Conservation (phyloP, 345 rosid genomes). For the Gossypium australe region DNA sequence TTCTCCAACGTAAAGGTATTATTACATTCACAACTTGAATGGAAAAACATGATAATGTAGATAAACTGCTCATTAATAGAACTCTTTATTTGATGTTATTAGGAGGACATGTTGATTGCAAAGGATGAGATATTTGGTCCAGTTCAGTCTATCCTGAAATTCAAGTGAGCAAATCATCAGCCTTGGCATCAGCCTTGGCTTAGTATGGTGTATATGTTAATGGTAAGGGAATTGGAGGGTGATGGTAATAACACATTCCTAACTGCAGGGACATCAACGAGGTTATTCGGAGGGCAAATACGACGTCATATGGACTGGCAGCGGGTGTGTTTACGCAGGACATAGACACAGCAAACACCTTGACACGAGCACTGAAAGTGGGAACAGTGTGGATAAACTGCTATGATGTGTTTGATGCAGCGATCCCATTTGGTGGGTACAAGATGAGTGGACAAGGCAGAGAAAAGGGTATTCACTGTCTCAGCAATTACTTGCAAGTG, state of each 20-base stretch:
- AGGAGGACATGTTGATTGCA: slow-evolving; percentile 72
- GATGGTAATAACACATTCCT: background rate
- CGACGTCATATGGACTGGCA: slow-evolving; percentile 42
- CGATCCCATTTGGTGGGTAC: slow-evolving; percentile 70
- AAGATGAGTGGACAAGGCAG: slow-evolving; percentile 72
- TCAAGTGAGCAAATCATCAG: slow-evolving; percentile 40
- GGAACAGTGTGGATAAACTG: slow-evolving; percentile 70
- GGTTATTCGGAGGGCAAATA: slow-evolving; percentile 47
- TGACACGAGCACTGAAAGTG: slow-evolving; percentile 48
- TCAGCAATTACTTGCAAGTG: slow-evolving; percentile 60
- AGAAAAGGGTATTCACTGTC: slow-evolving; percentile 58
- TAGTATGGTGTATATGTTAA: background rate
- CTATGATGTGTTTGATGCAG: slow-evolving; percentile 61
- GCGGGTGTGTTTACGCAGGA: slow-evolving; percentile 62
- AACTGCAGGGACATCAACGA: slow-evolving; percentile 47
- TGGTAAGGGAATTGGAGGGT: background rate
- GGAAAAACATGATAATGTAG: background rate
- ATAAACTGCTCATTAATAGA: background rate
- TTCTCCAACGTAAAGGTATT: slow-evolving; percentile 62
- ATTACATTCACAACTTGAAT: background rate
- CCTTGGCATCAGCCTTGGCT: background rate
- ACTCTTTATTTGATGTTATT: background rate
- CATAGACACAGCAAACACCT: slow-evolving; percentile 59
- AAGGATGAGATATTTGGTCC: slow-evolving; percentile 76
- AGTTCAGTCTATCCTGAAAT: slow-evolving; percentile 65